Conservation (phyloP, 805 yeast genomes). For the Starmerella apis region DNA sequence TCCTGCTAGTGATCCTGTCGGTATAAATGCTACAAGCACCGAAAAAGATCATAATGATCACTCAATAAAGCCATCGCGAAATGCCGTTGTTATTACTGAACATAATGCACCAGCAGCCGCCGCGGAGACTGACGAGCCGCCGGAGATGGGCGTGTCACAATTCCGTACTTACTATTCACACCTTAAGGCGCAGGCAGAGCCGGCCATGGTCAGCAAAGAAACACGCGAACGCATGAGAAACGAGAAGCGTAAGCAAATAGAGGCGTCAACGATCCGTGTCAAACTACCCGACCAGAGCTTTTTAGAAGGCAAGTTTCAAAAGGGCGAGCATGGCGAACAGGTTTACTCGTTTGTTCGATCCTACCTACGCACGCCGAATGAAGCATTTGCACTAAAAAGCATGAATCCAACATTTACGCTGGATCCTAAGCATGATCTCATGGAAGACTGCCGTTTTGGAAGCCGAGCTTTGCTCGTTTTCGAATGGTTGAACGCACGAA, state of each 20-base stretch:
- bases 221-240: conserved; percentile 32
- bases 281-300: conserved; percentile 49
- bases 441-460: conserved; percentile 35
- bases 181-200: conserved; percentile 34
- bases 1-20: no score
- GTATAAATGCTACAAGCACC: no score
- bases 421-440: conserved; percentile 29
- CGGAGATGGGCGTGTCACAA: conserved; percentile 43
- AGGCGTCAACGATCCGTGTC: conserved; percentile 39
- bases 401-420: conserved; percentile 42
- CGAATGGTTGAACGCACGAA: conserved; percentile 24
- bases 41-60: no score
- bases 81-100: neutral
- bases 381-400: conserved; percentile 35
- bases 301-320: conserved; percentile 42
- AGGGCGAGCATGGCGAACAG: conserved; percentile 36
- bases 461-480: conserved; percentile 39
- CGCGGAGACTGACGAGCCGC: conserved; percentile 28
- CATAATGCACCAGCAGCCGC: neutral
- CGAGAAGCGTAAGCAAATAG: conserved; percentile 26
- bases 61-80: no score
- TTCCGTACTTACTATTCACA: conserved; percentile 46
- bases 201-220: conserved; percentile 38
- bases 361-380: conserved; percentile 27
- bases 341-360: conserved; percentile 31